Base-by-base conservation (phyloP, 345 rosid species). In the Populus deltoides region DNA sequence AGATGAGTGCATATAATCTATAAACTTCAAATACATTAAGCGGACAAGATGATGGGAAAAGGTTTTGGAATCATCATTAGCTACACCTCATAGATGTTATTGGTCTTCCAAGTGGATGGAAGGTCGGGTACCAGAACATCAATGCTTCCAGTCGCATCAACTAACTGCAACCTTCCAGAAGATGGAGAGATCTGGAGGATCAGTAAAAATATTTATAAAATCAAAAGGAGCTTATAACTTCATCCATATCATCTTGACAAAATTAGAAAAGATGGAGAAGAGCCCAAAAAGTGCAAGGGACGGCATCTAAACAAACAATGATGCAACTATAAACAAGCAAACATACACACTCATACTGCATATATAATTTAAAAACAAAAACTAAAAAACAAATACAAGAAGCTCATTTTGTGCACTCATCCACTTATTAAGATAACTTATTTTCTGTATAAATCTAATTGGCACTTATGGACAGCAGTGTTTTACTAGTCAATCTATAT, bases 121-220 rank as follows among this genome's bases (percentile, higher is more conserved):
- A 95, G 85, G 80, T 91, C 92, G 27, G 94, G 92, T 75, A 87
- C 69, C 73, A 92, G 77, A 74, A 84, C 91, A 87, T 93, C 89
- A 68, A 93, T 86, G 81, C 90, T 83, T 81, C 93, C 90, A 53
- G 87, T 93, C 68, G 76, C 76, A 86, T 95, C 99, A 86, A 86
- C 88, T 73, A 95, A 77, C 84, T 92, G 97, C 77, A 93, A 81
- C 83, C 88, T 90, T 88, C 96, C 97, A 68, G 92, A 88, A 75
- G 86, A 80, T 63, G 88, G 81, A 77, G 89, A 90, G 71, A 89
- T 77, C 98, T 90, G 84, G 17, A 76, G 29, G 65, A 38, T 75
- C 68, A 79, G 77, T 31, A 81, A 24, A 75, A 67, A 68, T 18
- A 65, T 74, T 59, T 7, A 75, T 85, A 47, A 85, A 51, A 73